Evolutionary conservation across 352 stramenopile species (phyloP), one percentile per base, ranked within the genome.

Genomic region (Pythium chondricola): DNA sequence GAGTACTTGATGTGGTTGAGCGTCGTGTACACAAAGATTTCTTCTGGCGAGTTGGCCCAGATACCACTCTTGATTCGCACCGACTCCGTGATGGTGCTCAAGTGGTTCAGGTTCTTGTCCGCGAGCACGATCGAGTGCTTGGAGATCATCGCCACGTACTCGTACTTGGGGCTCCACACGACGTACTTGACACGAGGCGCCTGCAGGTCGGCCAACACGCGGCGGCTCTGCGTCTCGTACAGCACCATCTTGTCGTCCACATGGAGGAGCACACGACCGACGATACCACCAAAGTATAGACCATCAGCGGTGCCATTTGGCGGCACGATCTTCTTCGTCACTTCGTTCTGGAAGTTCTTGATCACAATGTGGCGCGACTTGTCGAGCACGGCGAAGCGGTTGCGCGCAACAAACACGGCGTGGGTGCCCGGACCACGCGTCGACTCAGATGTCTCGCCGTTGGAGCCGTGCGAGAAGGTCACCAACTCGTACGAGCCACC

Each of bases 321-420:
- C n/a, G 96, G 88, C 33, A 89, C 79, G 41, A 98, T 92, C 63
- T 95, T 95, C 74, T 99, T 99, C 22, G 93, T 98, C 20, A 98
- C 97, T 69, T 99, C 94, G 69, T 99, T 99, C 62, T 98, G 87
- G 48, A 99, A 88, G 71, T 99, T 99, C 75, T 98, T 98, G 58
- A 99, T 97, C 30, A 98, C 74, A 67, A 99, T 97, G 68, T 98
- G 80, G 22, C 82, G 76, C 52, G 78, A 94, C 63, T 98, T 97
- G 71, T 99, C 97, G 26, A 99, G 80, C 21, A 99, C 90, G 17
- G 96, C 96, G 59, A 99, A 99, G 48, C 96, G 88, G 73, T 98
- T 99, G 52, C 95, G 85, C 31, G 94, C 93, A 18, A 99, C 81
- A 65, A 99, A 99, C 17, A 98, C 94, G 25, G 90, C 96, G 40